Conservation (phyloP, 1,284 basidiomycete genomes). For the Pulveroboletus sp. region DNA sequence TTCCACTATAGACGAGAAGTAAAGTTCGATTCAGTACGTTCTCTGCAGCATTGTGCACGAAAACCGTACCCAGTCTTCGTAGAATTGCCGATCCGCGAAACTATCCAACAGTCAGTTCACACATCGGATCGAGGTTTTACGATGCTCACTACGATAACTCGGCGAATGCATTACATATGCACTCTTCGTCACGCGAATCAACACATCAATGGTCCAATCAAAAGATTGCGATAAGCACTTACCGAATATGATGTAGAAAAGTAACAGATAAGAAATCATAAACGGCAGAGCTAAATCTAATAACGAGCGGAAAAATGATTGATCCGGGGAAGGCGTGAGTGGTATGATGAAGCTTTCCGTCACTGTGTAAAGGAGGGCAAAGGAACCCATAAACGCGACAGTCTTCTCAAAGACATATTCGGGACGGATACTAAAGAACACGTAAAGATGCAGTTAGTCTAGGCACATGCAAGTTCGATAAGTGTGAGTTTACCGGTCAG, state of each 20-base stretch:
- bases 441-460: not conserved
- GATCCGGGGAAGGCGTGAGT: constrained; percentile 67
- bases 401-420: constrained; percentile 95
- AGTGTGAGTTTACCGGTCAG: constrained; percentile 59
- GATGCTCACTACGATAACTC: constrained; percentile 76
- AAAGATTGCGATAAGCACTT: constrained; percentile 22
- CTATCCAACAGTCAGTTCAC: constrained; percentile 40
- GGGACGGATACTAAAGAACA: constrained; percentile 70
- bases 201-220: constrained; percentile 1
- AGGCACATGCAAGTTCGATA: not conserved
- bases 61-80: constrained; percentile 85
- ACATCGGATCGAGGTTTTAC: not conserved
- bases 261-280: constrained; percentile 79
- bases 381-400: constrained; percentile 93
- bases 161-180: constrained; percentile 94
- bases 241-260: constrained; percentile 87
- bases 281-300: constrained; percentile 92
- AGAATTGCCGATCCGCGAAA: constrained; percentile 96
- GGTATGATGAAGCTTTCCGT: constrained; percentile 95
- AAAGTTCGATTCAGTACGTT: not conserved
- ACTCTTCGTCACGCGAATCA: constrained; percentile 54
- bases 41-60: constrained; percentile 1
- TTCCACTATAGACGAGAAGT: constrained; percentile 72
- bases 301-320: constrained; percentile 76
- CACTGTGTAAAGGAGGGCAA: constrained; percentile 87